Conservation (phyloP, 371 early-diverging fungal species). For the Homolaphlyctis polyrhiza region DNA sequence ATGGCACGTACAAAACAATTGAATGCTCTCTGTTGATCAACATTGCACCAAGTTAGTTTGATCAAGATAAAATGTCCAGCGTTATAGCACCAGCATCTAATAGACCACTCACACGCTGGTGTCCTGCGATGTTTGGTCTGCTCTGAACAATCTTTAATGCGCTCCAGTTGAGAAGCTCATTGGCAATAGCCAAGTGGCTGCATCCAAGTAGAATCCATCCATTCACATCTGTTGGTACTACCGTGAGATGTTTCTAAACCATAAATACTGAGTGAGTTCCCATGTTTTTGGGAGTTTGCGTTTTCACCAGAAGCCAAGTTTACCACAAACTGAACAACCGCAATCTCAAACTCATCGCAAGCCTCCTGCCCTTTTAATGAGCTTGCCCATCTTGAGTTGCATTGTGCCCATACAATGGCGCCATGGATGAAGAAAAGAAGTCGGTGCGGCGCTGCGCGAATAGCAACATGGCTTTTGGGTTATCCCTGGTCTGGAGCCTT, state of each 20-base stretch:
- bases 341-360: constrained; percentile 5
- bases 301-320: not conserved
- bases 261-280: not conserved
- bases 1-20: not conserved
- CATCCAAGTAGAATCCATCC: constrained; percentile 11
- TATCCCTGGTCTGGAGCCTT: not conserved
- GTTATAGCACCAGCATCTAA: not conserved
- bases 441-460: constrained; percentile 2
- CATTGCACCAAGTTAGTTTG: not conserved
- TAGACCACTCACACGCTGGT: not conserved
- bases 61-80: not conserved
- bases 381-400: not conserved
- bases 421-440: too few relatives aligned
- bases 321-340: not conserved
- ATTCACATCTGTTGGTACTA: constrained; percentile 9
- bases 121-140: not conserved
- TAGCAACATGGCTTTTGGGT: not conserved
- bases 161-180: constrained; percentile 7
- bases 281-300: not conserved
- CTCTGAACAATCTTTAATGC: constrained; percentile 1
- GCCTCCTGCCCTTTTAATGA: constrained; percentile 5
- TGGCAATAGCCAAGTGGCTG: constrained; percentile 4
- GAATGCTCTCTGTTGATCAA: not conserved
- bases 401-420: not conserved
- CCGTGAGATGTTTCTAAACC: constrained; percentile 4